A percentile compares a stretch with the other conserved stretches of the same genome.
Conservation (phyloP, 768 basidiomycete genomes). For the Inosperma sp. region DNA sequence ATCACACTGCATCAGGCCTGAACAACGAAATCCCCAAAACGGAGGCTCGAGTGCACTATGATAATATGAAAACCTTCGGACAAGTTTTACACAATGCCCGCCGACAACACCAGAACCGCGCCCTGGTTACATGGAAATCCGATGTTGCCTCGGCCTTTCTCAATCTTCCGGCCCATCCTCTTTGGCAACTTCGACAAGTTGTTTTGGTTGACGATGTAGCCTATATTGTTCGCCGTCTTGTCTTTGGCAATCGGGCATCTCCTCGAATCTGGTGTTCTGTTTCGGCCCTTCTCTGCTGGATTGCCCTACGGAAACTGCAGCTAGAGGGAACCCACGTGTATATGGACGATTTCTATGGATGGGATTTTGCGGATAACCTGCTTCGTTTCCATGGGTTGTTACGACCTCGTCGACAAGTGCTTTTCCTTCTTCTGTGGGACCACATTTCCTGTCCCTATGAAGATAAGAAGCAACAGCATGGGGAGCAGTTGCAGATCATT, state of each 20-base stretch:
- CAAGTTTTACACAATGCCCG: neutral
- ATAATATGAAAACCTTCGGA: conserved; percentile 16
- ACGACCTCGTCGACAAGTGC: conserved; percentile 29
- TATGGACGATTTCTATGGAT: conserved; percentile 30
- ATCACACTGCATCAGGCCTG: conserved; percentile 29
- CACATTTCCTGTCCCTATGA: conserved; percentile 35
- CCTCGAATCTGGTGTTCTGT: conserved; percentile 28
- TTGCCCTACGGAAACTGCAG: conserved; percentile 19
- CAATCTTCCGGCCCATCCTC: conserved; percentile 31
- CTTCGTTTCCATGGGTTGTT: conserved; percentile 23
- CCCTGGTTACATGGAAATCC: too few relatives aligned
- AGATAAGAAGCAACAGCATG: conserved; percentile 34
- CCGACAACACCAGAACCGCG: conserved; percentile 3
- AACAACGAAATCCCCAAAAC: neutral
- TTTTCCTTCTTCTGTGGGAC: conserved; percentile 37
- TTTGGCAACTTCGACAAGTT: conserved; percentile 41
- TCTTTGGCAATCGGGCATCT: conserved; percentile 23
- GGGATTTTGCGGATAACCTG: conserved; percentile 18
- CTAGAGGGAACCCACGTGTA: conserved; percentile 27
- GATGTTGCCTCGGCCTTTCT: conserved; percentile 35
- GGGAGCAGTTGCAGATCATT: conserved; percentile 29
- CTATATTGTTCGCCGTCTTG: conserved; percentile 22
- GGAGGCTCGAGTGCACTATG: conserved; percentile 18
- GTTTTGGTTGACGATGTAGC: conserved; percentile 19
- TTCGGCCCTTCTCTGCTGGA: conserved; percentile 34